Evolutionary conservation across 768 basidiomycete genomes (phyloP), one percentile per base, ranked within the genome.

Genomic region (Lactarius sanguifluus): DNA sequence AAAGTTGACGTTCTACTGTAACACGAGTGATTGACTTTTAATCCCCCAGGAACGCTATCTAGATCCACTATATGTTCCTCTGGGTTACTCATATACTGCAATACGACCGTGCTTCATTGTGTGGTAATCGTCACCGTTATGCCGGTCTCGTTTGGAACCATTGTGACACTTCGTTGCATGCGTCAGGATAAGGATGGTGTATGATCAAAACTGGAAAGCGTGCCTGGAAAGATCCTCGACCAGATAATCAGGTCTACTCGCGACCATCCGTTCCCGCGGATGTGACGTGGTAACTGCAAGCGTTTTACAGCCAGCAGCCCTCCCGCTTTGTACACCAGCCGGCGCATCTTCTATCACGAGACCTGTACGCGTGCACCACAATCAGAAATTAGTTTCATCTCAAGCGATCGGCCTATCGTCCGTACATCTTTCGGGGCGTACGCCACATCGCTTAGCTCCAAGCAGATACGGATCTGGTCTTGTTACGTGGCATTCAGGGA

Each of bases 311-410:
- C 96, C 95, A 6, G 94, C 92, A 0, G 88, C 84, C 55, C 84
- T 79, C 13, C 94, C 94, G 66, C 93, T 90, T 47, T 79, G 80
- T 71, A 98, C 81, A 23, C 95, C 96, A 18, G 86, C 86, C 1
- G 94, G 94, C 3, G 96, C 92, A 77, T 98, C 96, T 74, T 96
- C 94, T 38, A 98, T 84, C 18, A 97, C 96, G 57, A 96, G 80
- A 71, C 89, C 90, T 88, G 32, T 32, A 32, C 32, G 32, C 32
- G 32, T 32, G 32, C 8, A 36, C n/a, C 32, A 32, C 6, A 20
- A 38, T 18, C 34, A 9, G 15, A 9, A 72, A 47, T 66, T 59
- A 59, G 36, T 23, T 8, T 41, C 16, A 57, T 38, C 43, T 40
- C 57, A 8, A 16, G 20, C 6, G 36, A 40, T n/a, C 20, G 23